A percentile compares a stretch with the other conserved stretches of the same genome.
Conservation (phyloP, 306 rosid genomes). For the barrel medic (Medicago truncatula) region MtrunA17r5.0-ANR NC_053043.1:41436001-41436500, state of each 20-base stretch:
- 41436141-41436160: not conserved
- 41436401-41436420: no score
- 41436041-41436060: not conserved
- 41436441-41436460: no score
- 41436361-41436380: not conserved
- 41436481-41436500: no score
- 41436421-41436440: no score
- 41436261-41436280: not conserved
- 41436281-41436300: not conserved
- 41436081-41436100: not conserved
- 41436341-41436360: not conserved
- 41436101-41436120: not conserved
- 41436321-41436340: not conserved
- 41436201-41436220: not conserved
- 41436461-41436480: no score
- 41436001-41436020: not conserved
- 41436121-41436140: not conserved
- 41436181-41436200: slow-evolving; percentile 2
- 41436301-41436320: not conserved
- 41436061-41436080: not conserved
- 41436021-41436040: no score
- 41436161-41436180: slow-evolving; percentile 3
- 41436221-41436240: not conserved
- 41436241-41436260: not conserved
- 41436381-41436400: not conserved